Percentiles rank a stretch among this genome's conserved stretches.
Conservation (phyloP, 2,329 filamentous ascomycete genomes). For the Chaetomiaceae sp. region DNA sequence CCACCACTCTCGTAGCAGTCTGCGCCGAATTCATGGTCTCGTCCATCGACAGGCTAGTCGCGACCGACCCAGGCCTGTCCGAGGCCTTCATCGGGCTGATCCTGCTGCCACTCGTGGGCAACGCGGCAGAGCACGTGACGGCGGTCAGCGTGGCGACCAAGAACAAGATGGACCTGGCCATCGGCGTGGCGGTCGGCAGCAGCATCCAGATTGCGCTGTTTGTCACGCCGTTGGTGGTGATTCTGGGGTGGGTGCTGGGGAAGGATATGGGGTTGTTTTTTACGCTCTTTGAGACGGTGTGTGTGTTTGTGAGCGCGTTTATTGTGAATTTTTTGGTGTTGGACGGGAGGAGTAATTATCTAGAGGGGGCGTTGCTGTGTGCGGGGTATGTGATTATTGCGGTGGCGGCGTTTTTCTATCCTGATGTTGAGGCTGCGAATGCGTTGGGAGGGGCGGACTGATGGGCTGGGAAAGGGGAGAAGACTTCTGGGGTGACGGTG, state of each 20-base stretch:
- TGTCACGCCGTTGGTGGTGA: slow-evolving; percentile 64
- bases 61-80: slow-evolving; percentile 46
- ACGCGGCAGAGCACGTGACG: slow-evolving; percentile 69
- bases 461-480: no score
- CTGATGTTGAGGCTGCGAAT: slow-evolving; percentile 31
- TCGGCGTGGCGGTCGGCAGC: slow-evolving; percentile 65
- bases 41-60: slow-evolving; percentile 60
- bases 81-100: slow-evolving; percentile 69
- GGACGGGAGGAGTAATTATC: slow-evolving; percentile 80
- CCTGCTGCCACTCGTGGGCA: slow-evolving; percentile 67
- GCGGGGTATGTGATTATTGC: slow-evolving; percentile 65
- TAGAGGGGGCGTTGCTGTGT: slow-evolving; percentile 69
- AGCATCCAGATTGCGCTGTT: slow-evolving; percentile 70
- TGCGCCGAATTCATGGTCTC: slow-evolving; percentile 68
- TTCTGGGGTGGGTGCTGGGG: slow-evolving; percentile 65
- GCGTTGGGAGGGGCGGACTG: slow-evolving; percentile 1
- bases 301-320: slow-evolving; percentile 76
- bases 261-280: slow-evolving; percentile 78
- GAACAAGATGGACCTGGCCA: slow-evolving; percentile 73
- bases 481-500: no score
- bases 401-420: slow-evolving; percentile 63
- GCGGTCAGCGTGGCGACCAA: slow-evolving; percentile 66
- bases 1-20: slow-evolving; percentile 60
- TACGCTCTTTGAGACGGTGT: slow-evolving; percentile 83
- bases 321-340: slow-evolving; percentile 86